Evolutionary conservation across 371 early-diverging fungal genomes (phyloP).

Genomic region (Phascolomyces articulosus): DNA sequence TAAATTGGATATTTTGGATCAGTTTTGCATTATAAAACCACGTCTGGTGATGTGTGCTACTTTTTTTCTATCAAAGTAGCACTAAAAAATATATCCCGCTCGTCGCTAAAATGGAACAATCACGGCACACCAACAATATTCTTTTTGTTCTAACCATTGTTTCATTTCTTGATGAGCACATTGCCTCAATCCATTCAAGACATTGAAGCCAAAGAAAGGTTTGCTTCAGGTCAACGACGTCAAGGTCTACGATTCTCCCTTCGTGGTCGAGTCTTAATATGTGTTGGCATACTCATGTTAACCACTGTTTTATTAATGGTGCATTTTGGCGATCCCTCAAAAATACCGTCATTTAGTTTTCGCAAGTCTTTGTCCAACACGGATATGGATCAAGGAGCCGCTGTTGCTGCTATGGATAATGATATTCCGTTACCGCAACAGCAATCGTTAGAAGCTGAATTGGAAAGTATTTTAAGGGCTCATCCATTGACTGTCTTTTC

Average conservation of each 20-base stretch:
- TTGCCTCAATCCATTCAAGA: constrained; percentile 9
- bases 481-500: constrained; percentile 17
- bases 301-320: constrained; percentile 1
- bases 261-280: neutral
- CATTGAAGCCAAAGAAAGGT: constrained; percentile 11
- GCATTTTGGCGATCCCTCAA: constrained; percentile 3
- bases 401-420: constrained; percentile 11
- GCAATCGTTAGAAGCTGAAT: neutral
- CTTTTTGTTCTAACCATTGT: no score
- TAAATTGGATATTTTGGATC: no score
- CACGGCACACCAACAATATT: no score
- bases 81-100: no score
- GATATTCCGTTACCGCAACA: neutral
- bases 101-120: no score
- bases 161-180: neutral
- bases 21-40: no score
- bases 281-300: constrained; percentile 3
- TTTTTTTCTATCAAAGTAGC: no score
- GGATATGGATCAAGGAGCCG: constrained; percentile 1
- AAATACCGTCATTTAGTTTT: neutral
- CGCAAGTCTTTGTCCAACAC: neutral
- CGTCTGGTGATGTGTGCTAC: no score
- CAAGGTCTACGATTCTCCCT: neutral
- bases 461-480: neutral
- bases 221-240: neutral